Conservation (phyloP, 768 basidiomycete genomes). For the Boletus reticuloceps region DNA sequence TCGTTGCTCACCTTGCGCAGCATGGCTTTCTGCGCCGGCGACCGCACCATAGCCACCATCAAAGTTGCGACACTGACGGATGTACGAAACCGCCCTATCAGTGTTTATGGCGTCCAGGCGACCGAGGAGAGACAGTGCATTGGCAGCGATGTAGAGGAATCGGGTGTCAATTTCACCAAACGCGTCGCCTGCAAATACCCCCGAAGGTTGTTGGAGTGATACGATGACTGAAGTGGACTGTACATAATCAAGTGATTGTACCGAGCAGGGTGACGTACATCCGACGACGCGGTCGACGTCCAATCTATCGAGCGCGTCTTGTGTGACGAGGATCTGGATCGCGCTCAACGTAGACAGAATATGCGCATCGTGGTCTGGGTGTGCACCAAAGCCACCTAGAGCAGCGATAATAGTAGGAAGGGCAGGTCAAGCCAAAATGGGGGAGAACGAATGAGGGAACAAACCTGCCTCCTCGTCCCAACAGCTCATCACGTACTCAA, state of each 20-base stretch:
- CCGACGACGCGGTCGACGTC: constrained; percentile 67
- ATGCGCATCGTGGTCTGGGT: constrained; percentile 92
- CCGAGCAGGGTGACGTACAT: constrained; percentile 47
- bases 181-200: constrained; percentile 84
- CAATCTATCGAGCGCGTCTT: constrained; percentile 73
- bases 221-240: constrained; percentile 59
- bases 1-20: constrained; percentile 68
- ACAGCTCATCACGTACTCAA: constrained; percentile 89
- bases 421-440: constrained; percentile 1
- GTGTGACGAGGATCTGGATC: constrained; percentile 86
- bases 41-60: constrained; percentile 91
- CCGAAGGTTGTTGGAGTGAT: constrained; percentile 80
- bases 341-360: constrained; percentile 84
- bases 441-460: constrained; percentile 6
- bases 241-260: not conserved
- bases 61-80: constrained; percentile 82
- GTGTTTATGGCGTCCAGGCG: constrained; percentile 65
- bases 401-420: not conserved
- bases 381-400: constrained; percentile 86
- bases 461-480: constrained; percentile 88
- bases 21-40: constrained; percentile 90
- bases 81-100: constrained; percentile 67
- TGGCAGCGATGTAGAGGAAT: constrained; percentile 86
- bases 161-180: constrained; percentile 95
- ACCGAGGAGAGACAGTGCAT: constrained; percentile 78